Conservation (phyloP, 1,284 basidiomycete species). For the Puccinia polysora region DNA sequence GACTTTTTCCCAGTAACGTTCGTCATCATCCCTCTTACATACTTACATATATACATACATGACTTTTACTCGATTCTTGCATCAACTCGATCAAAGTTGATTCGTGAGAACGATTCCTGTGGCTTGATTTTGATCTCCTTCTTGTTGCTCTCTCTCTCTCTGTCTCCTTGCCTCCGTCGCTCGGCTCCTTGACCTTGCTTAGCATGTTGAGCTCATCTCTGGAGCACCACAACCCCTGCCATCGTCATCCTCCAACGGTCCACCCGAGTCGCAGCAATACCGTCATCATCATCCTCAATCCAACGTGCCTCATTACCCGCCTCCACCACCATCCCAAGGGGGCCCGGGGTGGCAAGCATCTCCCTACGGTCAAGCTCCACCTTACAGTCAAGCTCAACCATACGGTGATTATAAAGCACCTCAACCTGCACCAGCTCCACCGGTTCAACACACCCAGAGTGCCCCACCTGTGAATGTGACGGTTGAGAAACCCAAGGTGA, state of each 20-base stretch:
- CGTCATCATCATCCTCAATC: background rate
- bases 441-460: constrained; percentile 28
- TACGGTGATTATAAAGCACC: constrained; percentile 24
- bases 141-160: background rate
- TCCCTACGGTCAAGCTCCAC: background rate
- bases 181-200: background rate
- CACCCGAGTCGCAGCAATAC: no score
- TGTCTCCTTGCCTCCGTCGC: background rate
- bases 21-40: background rate
- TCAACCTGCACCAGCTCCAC: constrained; percentile 13
- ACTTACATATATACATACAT: background rate
- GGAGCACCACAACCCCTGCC: background rate
- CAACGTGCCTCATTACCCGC: background rate
- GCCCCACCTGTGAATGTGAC: constrained; percentile 23
- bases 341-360: background rate
- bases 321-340: constrained; percentile 6
- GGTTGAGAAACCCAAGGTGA: constrained; percentile 33
- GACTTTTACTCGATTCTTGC: no score
- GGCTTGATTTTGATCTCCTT: background rate
- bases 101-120: no score
- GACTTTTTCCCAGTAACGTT: constrained; percentile 40
- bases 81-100: no score
- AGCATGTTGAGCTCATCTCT: constrained; percentile 21
- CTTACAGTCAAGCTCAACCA: background rate
- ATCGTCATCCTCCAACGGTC: background rate